These are phyloP conservation scores for Fusarium sp. DNA, from an alignment of 2,329 filamentous ascomycete genomes.

Conservation along the genomic window DNA sequence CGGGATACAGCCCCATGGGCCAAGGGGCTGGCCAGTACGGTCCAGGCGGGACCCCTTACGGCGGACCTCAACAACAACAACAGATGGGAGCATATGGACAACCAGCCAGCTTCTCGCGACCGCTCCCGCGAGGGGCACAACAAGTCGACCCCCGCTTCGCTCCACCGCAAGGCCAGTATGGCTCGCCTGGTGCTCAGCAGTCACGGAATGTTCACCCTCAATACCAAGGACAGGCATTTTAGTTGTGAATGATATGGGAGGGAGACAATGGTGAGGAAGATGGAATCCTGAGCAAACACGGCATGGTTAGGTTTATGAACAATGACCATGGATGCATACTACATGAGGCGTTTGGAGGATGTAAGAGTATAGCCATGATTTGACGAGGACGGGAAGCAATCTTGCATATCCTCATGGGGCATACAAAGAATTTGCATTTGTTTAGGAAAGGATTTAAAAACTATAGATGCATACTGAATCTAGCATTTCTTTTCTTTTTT, in stretches of 20 bases:
- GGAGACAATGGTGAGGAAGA: neutral
- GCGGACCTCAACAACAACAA: constrained; percentile 31
- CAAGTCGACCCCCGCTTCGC: constrained; percentile 49
- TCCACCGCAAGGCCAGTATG: constrained; percentile 53
- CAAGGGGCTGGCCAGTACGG: constrained; percentile 42
- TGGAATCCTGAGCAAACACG: neutral
- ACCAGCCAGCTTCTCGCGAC: constrained; percentile 52
- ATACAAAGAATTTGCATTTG: constrained; percentile 29
- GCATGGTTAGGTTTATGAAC: constrained; percentile 27
- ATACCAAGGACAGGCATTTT: constrained; percentile 58
- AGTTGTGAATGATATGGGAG: constrained; percentile 11
- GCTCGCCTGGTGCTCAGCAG: constrained; percentile 37
- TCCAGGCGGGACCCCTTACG: constrained; percentile 41
- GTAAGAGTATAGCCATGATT: constrained; percentile 23
- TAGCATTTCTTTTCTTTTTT: constrained; percentile 4
- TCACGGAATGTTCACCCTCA: constrained; percentile 47
- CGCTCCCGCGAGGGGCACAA: constrained; percentile 49
- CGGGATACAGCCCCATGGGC: constrained; percentile 47
- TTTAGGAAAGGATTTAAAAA: constrained; percentile 15
- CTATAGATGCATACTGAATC: constrained; percentile 26
- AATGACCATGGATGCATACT: constrained; percentile 31
- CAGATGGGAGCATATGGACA: constrained; percentile 41
- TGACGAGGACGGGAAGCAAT: constrained; percentile 26
- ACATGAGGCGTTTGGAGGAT: constrained; percentile 41
- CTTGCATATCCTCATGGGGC: constrained; percentile 33